phyloP scores from a whole-genome alignment of 1,284 basidiomycete genomes.

The Rhodotorula sp. region DNA sequence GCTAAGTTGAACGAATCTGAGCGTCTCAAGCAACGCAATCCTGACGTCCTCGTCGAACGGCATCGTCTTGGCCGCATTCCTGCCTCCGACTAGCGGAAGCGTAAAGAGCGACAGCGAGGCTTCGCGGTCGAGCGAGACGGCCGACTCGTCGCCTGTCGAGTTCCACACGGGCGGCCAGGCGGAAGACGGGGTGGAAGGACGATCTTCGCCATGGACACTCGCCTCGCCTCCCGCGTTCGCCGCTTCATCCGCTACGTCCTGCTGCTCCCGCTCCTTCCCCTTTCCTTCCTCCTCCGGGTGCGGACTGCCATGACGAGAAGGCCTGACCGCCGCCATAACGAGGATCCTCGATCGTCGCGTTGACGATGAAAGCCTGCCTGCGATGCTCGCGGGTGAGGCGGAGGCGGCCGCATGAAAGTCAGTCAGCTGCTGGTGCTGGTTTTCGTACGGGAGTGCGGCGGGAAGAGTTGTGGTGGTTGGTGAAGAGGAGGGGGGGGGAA shows the following conservation, averaged over 20 bases:
- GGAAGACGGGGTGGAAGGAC: not conserved
- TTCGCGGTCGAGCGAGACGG: slow-evolving; percentile 5
- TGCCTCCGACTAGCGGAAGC: not conserved
- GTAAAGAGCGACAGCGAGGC: not conserved
- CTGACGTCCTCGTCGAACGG: slow-evolving; percentile 12
- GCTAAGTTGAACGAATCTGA: slow-evolving; percentile 8
- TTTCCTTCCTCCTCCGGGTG: not conserved
- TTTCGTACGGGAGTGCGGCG: not conserved
- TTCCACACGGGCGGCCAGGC: slow-evolving; percentile 1
- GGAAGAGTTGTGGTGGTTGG: not conserved
- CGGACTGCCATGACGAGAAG: slow-evolving; percentile 1
- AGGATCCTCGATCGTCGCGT: not conserved
- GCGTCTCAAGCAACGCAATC: slow-evolving; percentile 18
- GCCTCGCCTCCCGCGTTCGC: not conserved
- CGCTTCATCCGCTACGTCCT: not conserved
- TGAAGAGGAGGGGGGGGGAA: not conserved
- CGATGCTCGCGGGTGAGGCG: not conserved
- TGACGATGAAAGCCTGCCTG: not conserved
- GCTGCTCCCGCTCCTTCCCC: not conserved
- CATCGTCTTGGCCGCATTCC: no score
- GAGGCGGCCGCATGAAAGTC: not conserved
- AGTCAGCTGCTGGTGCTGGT: no score
- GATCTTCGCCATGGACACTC: no score
- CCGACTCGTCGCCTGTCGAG: slow-evolving; percentile 6
- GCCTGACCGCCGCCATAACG: not conserved